phyloP scores from a whole-genome alignment of 257 asterid genomes.

The Anisodus acutangulus region DNA sequence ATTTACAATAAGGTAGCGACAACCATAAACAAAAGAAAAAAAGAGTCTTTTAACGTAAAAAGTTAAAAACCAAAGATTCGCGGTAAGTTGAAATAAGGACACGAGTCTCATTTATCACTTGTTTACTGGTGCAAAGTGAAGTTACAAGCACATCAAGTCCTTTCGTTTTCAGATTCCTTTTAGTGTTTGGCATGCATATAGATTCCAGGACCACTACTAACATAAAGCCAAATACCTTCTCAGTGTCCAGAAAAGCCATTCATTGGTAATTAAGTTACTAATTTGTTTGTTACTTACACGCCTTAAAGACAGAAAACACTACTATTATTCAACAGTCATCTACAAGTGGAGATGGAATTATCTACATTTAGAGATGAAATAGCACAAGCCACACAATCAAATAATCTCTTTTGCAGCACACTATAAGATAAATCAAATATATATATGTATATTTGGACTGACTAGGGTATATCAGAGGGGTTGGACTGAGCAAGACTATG shows the following conservation, averaged over 20 bases:
- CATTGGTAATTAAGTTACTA: background rate
- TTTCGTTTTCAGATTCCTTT: background rate
- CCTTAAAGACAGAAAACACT: background rate
- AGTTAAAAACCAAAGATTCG: background rate
- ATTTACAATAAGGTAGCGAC: background rate
- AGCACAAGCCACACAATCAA: slow-evolving; percentile 25
- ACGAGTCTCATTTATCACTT: background rate
- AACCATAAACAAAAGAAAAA: background rate
- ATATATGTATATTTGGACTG: background rate
- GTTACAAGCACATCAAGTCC: background rate
- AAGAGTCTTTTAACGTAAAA: background rate
- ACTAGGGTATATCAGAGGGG: slow-evolving; percentile 14
- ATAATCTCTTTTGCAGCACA: background rate
- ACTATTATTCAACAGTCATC: background rate
- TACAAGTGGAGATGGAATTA: slow-evolving; percentile 12
- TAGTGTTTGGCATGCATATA: background rate
- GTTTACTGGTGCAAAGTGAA: background rate
- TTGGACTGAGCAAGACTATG: slow-evolving; percentile 23
- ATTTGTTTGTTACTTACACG: background rate
- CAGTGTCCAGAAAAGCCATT: background rate
- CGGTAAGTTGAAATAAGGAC: background rate
- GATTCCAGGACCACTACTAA: slow-evolving; percentile 27
- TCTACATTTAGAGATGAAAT: slow-evolving; percentile 28
- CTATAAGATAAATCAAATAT: no score
- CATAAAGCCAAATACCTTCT: background rate